Evolutionary conservation across 768 basidiomycete species (phyloP).

Genomic region (Suillus fuscotomentosus): DNA sequence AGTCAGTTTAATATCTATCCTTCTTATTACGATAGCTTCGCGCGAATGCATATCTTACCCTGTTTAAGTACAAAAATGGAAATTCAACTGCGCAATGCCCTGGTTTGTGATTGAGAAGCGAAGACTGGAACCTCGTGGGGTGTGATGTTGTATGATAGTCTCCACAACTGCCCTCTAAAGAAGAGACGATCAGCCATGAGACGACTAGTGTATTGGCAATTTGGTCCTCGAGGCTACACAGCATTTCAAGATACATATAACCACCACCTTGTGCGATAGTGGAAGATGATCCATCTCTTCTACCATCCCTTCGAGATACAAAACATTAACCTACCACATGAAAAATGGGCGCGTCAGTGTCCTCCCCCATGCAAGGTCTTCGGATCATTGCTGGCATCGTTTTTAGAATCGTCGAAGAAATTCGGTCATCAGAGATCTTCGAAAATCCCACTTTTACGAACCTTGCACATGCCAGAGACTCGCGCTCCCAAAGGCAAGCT

Average conservation of each 20-base stretch:
- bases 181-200: constrained; percentile 5
- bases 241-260: not conserved
- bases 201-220: not conserved
- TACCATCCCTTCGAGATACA: not conserved
- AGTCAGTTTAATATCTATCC: not conserved
- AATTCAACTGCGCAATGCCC: not conserved
- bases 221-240: not conserved
- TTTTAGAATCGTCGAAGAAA: not conserved
- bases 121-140: not conserved
- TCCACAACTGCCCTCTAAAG: constrained; percentile 1
- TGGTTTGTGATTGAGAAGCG: not conserved
- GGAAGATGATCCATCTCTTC: not conserved
- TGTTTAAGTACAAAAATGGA: not conserved
- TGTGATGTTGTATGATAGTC: not conserved
- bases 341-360: constrained; percentile 1
- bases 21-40: not conserved
- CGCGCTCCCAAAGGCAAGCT: not conserved
- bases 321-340: not conserved
- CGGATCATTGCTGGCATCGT: not conserved
- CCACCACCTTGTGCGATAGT: not conserved
- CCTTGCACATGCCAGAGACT: not conserved
- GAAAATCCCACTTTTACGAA: not conserved
- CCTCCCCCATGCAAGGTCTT: not conserved
- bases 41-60: not conserved
- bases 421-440: not conserved